Conservation (phyloP, 148 eudicot genomes). For the Chenopodium formosanum region DNA sequence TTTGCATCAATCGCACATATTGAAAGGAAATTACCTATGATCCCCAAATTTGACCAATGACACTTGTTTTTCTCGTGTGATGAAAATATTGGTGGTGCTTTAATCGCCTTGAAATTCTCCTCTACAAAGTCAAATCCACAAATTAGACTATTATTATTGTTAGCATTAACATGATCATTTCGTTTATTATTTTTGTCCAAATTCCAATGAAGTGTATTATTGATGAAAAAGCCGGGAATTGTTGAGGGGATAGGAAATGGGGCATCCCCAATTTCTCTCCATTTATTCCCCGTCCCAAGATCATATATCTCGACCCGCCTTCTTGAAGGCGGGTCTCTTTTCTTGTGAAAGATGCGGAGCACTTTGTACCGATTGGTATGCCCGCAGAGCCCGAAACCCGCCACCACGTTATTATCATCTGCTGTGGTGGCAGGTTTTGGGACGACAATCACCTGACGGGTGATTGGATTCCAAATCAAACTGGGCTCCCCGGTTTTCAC, state of each 20-base stretch:
- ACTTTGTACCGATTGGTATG: slow-evolving; percentile 31
- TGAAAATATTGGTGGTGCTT: slow-evolving; percentile 32
- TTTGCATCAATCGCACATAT: slow-evolving; percentile 38
- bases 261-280: slow-evolving; percentile 36
- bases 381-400: slow-evolving; percentile 38
- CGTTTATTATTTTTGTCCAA: background rate
- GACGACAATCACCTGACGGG: slow-evolving; percentile 26
- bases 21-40: slow-evolving; percentile 31
- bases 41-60: slow-evolving; percentile 37
- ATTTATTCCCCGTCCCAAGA: slow-evolving; percentile 21
- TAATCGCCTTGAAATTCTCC: slow-evolving; percentile 28
- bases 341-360: slow-evolving; percentile 24
- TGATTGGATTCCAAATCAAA: slow-evolving; percentile 38
- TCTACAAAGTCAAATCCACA: slow-evolving; percentile 40
- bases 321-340: slow-evolving; percentile 3
- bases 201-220: slow-evolving; percentile 41
- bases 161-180: background rate
- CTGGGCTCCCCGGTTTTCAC: slow-evolving; percentile 26
- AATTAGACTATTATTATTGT: slow-evolving; percentile 6
- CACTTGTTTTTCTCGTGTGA: slow-evolving; percentile 3
- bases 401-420: slow-evolving; percentile 23
- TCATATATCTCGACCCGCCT: slow-evolving; percentile 27
- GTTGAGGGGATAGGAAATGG: slow-evolving; percentile 27
- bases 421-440: slow-evolving; percentile 18
- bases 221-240: slow-evolving; percentile 34